These are phyloP conservation scores for Triticum urartu DNA, from an alignment of 176 grass and related monocot species.

Conservation along the genomic window DNA sequence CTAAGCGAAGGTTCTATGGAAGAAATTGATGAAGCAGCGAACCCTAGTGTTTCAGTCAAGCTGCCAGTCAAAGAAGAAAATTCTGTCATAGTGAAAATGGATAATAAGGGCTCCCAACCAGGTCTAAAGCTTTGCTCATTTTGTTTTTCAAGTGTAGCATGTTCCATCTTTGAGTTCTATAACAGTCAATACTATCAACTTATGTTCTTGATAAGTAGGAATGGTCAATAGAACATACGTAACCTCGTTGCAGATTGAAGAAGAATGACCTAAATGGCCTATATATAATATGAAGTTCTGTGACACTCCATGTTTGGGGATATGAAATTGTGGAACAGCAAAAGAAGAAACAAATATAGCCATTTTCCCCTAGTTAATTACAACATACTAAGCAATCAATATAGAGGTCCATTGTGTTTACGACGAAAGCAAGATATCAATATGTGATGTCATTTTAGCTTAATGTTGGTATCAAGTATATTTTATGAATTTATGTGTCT, in stretches of 20 bases:
- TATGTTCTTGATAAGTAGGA: neutral
- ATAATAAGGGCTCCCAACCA: slow-evolving; percentile 16
- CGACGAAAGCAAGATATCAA: neutral
- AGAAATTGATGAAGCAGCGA: slow-evolving; percentile 41
- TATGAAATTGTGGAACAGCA: neutral
- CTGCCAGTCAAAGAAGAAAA: slow-evolving; percentile 46
- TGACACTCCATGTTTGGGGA: neutral
- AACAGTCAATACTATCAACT: neutral
- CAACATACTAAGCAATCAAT: neutral
- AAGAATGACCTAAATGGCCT: neutral
- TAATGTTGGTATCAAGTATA: neutral
- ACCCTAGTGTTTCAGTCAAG: slow-evolving; percentile 35
- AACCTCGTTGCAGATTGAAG: neutral
- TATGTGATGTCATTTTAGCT: slow-evolving; percentile 12
- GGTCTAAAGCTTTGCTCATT: slow-evolving; percentile 25
- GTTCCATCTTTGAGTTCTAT: slow-evolving; percentile 7
- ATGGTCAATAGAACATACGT: neutral
- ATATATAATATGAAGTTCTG: neutral
- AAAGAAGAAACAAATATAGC: neutral
- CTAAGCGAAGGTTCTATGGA: slow-evolving; percentile 46
- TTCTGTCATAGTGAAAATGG: slow-evolving; percentile 37
- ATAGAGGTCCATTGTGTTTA: neutral
- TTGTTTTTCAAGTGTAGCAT: slow-evolving; percentile 16
- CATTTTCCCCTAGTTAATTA: neutral
- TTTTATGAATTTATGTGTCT: neutral